A percentile compares a stretch with the other conserved stretches of the same genome.
These are phyloP conservation scores for Neonectria ditissima DNA, from an alignment of 2,329 filamentous ascomycete genomes.

Conservation along the genomic window DNA sequence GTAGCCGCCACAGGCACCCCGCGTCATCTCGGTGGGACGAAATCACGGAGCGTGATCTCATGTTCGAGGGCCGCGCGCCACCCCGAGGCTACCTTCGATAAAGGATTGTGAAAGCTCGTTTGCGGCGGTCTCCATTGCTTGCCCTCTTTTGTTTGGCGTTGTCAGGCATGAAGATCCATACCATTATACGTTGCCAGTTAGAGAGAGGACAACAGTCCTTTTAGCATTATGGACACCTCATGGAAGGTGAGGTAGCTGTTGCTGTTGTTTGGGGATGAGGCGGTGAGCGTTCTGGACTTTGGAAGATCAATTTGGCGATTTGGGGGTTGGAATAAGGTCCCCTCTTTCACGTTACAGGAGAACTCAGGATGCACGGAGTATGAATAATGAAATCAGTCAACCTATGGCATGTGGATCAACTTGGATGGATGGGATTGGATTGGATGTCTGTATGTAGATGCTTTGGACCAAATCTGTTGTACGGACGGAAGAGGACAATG, in stretches of 20 bases:
- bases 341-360: neutral
- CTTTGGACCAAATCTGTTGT: conserved; percentile 11
- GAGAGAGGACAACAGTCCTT: conserved; percentile 19
- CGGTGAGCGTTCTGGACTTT: conserved; percentile 9
- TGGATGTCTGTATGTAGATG: conserved; percentile 22
- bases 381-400: conserved; percentile 27
- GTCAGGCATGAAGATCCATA: conserved; percentile 17
- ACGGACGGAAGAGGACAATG: conserved; percentile 20
- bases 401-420: conserved; percentile 8
- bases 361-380: conserved; percentile 14
- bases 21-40: conserved; percentile 64
- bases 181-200: conserved; percentile 17
- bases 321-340: neutral
- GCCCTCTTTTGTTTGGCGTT: conserved; percentile 22
- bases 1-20: conserved; percentile 52
- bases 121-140: conserved; percentile 9
- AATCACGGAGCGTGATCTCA: conserved; percentile 75
- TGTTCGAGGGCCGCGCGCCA: conserved; percentile 65
- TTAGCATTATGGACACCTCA: conserved; percentile 11
- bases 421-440: conserved; percentile 10
- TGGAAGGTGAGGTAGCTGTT: conserved; percentile 11
- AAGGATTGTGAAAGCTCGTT: conserved; percentile 11
- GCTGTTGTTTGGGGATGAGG: conserved; percentile 11
- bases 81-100: conserved; percentile 46
- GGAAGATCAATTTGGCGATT: conserved; percentile 17